Base-by-base conservation (phyloP, 2,329 filamentous ascomycete species). In the Xylariales sp. region DNA sequence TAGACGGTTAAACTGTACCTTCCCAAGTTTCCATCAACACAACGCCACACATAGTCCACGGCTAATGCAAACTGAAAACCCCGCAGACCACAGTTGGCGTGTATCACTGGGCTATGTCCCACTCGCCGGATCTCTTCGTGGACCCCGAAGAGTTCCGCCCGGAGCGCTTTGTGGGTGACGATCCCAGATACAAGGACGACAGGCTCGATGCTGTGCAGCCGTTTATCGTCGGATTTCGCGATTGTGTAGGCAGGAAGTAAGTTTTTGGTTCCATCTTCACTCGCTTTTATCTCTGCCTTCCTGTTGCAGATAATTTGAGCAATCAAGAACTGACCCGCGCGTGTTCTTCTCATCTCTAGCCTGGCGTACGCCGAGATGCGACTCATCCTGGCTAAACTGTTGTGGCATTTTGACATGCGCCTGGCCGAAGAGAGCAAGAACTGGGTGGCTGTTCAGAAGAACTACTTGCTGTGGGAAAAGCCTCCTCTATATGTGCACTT, bases 101-200 rank as follows among this genome's bases (percentile, higher is more conserved):
- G 20, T 27, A 31, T 30, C 31, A 27, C 37, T 35, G n/a, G 25
- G 18, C 30, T 28, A 33, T 33, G 20, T 17, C 27, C 19, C 18
- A 21, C 19, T 18, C 53, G 19, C 35, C 44, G 8, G 14, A 14
- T 16, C 37, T 51, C 13, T 54, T 49, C 36, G 42, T 45, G 1
- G 37, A 52, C 4, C 29, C 47, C 5, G n/a, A 27, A 4, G 11
- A 18, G 11, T 51, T 51, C 25, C 19, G 14, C 5, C 52, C 49
- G 3, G 49, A 52, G 29, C 38, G 50, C 4, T 50, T 33, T 19
- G 14, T 8, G 30, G 30, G 30, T 18, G 11, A 33, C 13, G 30
- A 33, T 11, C 14, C 30, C 30, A 33, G 16, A 19, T 33, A 8
- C 17, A 12, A 15, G 6, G 14, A 33, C 14, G 30, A 33, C 16